Evolutionary conservation across 2,329 filamentous ascomycete genomes (phyloP).

Genomic region (Alternaria ethzedia): DNA sequence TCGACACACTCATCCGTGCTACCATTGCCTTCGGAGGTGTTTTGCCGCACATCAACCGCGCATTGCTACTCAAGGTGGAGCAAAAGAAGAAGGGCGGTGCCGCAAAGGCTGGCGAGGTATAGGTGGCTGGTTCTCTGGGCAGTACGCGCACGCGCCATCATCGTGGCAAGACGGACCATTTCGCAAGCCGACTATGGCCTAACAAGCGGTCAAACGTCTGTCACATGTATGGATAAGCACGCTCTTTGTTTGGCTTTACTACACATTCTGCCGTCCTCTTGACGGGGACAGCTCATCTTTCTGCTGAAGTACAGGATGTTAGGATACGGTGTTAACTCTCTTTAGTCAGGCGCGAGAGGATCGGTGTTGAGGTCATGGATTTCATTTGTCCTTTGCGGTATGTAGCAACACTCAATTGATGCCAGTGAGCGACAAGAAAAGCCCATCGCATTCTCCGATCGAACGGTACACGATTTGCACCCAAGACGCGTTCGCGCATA

Average conservation of each 20-base stretch:
- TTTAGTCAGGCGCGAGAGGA: constrained; percentile 33
- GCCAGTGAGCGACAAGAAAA: constrained; percentile 7
- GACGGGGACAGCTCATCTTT: constrained; percentile 10
- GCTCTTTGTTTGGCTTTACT: constrained; percentile 27
- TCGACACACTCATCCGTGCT: constrained; percentile 95
- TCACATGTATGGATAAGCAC: constrained; percentile 13
- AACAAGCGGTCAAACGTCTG: not conserved
- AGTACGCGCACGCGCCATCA: constrained; percentile 4
- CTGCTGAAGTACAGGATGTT: constrained; percentile 16
- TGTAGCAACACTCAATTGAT: constrained; percentile 32
- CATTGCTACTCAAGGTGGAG: constrained; percentile 92
- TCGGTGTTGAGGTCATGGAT: constrained; percentile 31
- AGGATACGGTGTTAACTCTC: constrained; percentile 28
- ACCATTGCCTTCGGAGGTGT: constrained; percentile 99
- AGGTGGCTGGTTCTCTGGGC: constrained; percentile 4
- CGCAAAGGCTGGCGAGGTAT: constrained; percentile 59
- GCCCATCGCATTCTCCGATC: not conserved
- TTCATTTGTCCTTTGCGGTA: constrained; percentile 29
- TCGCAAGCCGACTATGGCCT: not conserved
- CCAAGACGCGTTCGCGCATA: not conserved
- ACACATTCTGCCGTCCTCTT: constrained; percentile 16
- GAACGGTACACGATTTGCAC: not conserved
- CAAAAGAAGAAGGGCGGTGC: constrained; percentile 96
- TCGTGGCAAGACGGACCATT: not conserved
- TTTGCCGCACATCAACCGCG: constrained; percentile 97